Percentiles rank a stretch among this genome's conserved stretches.
Evolutionary conservation across 2,329 filamentous ascomycete genomes (phyloP).

Genomic region (Colletotrichum cereale): DNA sequence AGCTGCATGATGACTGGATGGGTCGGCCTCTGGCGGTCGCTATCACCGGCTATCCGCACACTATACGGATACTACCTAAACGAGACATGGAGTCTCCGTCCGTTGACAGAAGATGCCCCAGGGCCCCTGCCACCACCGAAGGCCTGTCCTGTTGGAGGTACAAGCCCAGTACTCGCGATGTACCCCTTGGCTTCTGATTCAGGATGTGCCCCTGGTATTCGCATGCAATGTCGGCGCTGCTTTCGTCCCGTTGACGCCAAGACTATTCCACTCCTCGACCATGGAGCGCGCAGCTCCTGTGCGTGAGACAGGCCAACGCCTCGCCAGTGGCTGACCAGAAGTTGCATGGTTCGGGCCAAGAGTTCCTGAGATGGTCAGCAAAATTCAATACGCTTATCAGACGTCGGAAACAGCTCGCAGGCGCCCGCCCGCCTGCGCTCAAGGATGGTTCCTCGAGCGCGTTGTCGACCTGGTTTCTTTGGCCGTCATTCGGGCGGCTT

Average conservation of each 20-base stretch:
- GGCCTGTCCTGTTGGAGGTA: slow-evolving; percentile 12
- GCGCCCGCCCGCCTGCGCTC: not conserved
- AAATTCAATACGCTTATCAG: slow-evolving; percentile 4
- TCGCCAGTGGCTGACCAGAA: slow-evolving; percentile 10
- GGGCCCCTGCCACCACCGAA: slow-evolving; percentile 25
- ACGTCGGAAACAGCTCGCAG: not conserved
- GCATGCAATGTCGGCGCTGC: slow-evolving; percentile 6
- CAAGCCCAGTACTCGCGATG: slow-evolving; percentile 27
- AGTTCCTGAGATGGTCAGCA: slow-evolving; percentile 10
- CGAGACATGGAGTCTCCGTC: slow-evolving; percentile 3
- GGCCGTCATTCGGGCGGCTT: not conserved
- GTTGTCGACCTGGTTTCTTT: slow-evolving; percentile 1
- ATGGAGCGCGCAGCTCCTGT: slow-evolving; percentile 2
- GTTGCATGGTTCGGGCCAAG: not conserved
- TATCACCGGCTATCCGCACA: slow-evolving; percentile 10
- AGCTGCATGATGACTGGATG: slow-evolving; percentile 21
- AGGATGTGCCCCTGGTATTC: slow-evolving; percentile 22
- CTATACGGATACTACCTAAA: slow-evolving; percentile 12
- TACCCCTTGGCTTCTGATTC: slow-evolving; percentile 13
- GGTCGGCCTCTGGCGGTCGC: not conserved
- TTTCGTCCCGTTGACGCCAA: slow-evolving; percentile 17
- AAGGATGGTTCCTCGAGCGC: not conserved
- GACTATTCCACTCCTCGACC: slow-evolving; percentile 14
- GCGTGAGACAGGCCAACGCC: slow-evolving; percentile 14
- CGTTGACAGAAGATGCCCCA: slow-evolving; percentile 13